Percentiles rank a stretch among this genome's conserved stretches.
phyloP scores from a whole-genome alignment of 495 filamentous ascomycete genomes.

The Lophium mytilinum region DNA sequence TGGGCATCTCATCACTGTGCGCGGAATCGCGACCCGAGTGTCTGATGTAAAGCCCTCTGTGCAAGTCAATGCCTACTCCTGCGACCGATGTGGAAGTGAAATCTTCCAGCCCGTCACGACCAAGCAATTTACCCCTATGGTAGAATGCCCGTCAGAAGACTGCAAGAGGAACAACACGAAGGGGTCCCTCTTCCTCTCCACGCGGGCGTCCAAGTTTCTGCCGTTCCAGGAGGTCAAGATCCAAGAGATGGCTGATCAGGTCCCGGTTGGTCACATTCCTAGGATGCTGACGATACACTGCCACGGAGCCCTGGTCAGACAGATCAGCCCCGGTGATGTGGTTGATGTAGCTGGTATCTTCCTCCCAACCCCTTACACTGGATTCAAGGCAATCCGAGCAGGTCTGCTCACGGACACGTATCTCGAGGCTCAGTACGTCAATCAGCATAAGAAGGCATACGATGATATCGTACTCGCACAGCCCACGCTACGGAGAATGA shows the following conservation, averaged over 20 bases:
- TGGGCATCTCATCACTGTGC: slow-evolving; percentile 85
- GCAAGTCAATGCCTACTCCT: slow-evolving; percentile 93
- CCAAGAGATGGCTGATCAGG: slow-evolving; percentile 96
- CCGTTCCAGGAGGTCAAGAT: slow-evolving; percentile 99
- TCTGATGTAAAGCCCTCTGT: slow-evolving; percentile 98
- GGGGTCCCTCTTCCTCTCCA: slow-evolving; percentile 87
- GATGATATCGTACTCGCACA: slow-evolving; percentile 75
- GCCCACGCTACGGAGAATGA: slow-evolving; percentile 68
- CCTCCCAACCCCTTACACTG: slow-evolving; percentile 93
- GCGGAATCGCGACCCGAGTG: slow-evolving; percentile 89
- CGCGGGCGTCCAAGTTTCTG: slow-evolving; percentile 89
- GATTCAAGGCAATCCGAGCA: slow-evolving; percentile 92
- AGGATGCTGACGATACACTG: slow-evolving; percentile 82
- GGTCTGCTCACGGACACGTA: slow-evolving; percentile 95
- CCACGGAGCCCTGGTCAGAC: slow-evolving; percentile 73
- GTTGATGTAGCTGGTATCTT: slow-evolving; percentile 93
- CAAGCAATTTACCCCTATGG: slow-evolving; percentile 80
- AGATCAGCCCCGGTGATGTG: slow-evolving; percentile 88
- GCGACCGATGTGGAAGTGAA: slow-evolving; percentile 91
- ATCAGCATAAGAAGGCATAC: slow-evolving; percentile 96
- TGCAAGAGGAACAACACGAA: slow-evolving; percentile 86
- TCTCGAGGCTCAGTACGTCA: slow-evolving; percentile 85
- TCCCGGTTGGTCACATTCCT: slow-evolving; percentile 95
- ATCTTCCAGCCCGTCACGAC: slow-evolving; percentile 94
- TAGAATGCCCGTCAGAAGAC: slow-evolving; percentile 76